phyloP scores from a whole-genome alignment of 108 stramenopile species.

The Stephanodiscus triporus region DNA sequence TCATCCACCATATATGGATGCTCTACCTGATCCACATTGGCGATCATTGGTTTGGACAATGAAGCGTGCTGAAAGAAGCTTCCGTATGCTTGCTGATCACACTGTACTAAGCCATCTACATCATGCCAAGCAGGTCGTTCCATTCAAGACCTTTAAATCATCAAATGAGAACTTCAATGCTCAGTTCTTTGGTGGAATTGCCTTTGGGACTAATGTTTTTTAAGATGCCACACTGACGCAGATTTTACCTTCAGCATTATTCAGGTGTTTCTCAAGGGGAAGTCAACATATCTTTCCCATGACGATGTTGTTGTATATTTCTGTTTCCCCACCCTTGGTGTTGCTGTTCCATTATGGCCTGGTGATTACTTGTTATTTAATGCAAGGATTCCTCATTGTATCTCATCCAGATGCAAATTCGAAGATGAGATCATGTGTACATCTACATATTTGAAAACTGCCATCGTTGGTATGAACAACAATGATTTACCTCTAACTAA shows the following conservation, averaged over 20 bases:
- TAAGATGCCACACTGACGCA: neutral
- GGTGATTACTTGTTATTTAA: conserved; percentile 1
- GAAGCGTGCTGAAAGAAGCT: neutral
- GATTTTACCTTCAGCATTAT: neutral
- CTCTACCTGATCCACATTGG: neutral
- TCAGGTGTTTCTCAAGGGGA: neutral
- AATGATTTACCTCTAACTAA: neutral
- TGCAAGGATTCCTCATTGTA: neutral
- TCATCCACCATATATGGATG: neutral
- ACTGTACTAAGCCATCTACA: neutral
- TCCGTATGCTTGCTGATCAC: neutral
- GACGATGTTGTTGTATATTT: conserved; percentile 1
- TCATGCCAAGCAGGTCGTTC: neutral
- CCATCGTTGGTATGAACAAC: neutral
- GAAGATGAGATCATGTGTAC: neutral
- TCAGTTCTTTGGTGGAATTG: neutral
- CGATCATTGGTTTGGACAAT: neutral
- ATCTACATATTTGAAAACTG: neutral
- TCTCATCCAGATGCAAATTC: neutral
- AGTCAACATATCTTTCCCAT: neutral
- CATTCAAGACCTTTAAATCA: neutral
- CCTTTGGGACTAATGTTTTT: conserved; percentile 5
- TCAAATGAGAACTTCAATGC: neutral
- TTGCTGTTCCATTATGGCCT: neutral
- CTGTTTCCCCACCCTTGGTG: conserved; percentile 2